Percentiles rank a stretch among this genome's conserved stretches.
Evolutionary conservation across 2,329 filamentous ascomycete genomes (phyloP).

Genomic region (Fusarium napiforme): DNA sequence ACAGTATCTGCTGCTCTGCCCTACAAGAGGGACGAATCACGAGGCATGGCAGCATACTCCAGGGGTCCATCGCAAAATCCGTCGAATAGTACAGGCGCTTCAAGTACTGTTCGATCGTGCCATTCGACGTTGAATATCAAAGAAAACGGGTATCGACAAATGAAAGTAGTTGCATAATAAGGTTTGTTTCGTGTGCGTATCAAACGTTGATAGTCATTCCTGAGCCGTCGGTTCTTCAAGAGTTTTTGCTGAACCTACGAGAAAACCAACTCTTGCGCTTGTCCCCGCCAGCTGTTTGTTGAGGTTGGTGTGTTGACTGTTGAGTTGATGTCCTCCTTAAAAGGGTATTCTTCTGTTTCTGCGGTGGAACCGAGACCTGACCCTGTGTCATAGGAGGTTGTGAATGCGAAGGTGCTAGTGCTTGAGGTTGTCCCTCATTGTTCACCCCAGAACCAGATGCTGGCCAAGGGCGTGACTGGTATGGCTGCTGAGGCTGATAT

Average conservation of each 20-base stretch:
- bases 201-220: conserved; percentile 14
- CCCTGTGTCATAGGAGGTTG: conserved; percentile 35
- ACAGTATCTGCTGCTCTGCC: conserved; percentile 11
- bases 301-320: conserved; percentile 30
- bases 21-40: conserved; percentile 1
- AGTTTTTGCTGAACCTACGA: conserved; percentile 77
- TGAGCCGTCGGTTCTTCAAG: conserved; percentile 21
- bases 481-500: conserved; percentile 53
- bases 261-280: conserved; percentile 94
- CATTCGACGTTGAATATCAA: conserved; percentile 21
- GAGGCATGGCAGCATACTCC: conserved; percentile 19
- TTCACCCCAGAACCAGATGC: conserved; percentile 49
- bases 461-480: conserved; percentile 56
- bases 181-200: conserved; percentile 20
- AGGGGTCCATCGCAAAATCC: conserved; percentile 6
- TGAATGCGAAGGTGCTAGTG: conserved; percentile 42
- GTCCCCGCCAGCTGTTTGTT: conserved; percentile 55
- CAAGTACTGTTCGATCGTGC: neutral
- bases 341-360: conserved; percentile 46
- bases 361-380: conserved; percentile 31
- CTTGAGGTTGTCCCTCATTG: conserved; percentile 40
- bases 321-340: conserved; percentile 46
- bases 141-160: conserved; percentile 46
- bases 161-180: conserved; percentile 31
- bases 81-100: conserved; percentile 4